Base-by-base conservation (phyloP, 1,139 yeast genomes). In the Kodamaea suecica region DNA sequence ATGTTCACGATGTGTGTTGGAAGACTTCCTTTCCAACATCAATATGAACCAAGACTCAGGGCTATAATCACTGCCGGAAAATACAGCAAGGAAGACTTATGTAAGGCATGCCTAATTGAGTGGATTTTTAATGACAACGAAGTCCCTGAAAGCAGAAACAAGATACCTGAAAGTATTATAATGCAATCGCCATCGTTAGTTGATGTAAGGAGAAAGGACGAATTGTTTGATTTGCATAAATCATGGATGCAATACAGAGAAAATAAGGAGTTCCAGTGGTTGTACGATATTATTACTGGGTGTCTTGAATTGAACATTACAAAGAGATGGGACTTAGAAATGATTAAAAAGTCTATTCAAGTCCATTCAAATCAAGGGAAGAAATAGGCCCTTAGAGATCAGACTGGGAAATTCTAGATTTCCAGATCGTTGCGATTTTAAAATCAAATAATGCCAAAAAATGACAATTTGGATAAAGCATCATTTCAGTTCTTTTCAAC, bases 11-110 rank as follows among this genome's bases (percentile, higher is more conserved):
- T 87, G 76, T 62, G 82, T 30, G 73, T 78, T 29, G 92, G 95
- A 0, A 76, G 70, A 45, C 61, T 88, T 35, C 97, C 97, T 1
- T 90, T 88, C 63, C 80, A 78, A 42, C 95, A 87, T 55, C 76
- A 76, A 13, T 84, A 80, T 52, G 88, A 85, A 48, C 95, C 95
- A 4, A 64, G 88, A 44, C 65, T 88, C 41, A 69, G 88, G 29
- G 78, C 84, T 13, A 74, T 80, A 66, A 88, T 90, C 33, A 59
- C 80, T 20, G 76, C 82, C 3, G 94, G 85, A 2, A 73, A 75
- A 36, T 86, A 69, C 56, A 78, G 80, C 48, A 52, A 53, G 21
- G 59, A 57, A 2, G 67, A 69, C 11, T 60, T 82, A 42, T 47
- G 50, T 24, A 48, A 54, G 45, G 61, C 65, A 17, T 53, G 66